Percentiles rank a stretch among this genome's conserved stretches.
phyloP scores from a whole-genome alignment of 352 stramenopile species.

The Pythium angustatum region DNA sequence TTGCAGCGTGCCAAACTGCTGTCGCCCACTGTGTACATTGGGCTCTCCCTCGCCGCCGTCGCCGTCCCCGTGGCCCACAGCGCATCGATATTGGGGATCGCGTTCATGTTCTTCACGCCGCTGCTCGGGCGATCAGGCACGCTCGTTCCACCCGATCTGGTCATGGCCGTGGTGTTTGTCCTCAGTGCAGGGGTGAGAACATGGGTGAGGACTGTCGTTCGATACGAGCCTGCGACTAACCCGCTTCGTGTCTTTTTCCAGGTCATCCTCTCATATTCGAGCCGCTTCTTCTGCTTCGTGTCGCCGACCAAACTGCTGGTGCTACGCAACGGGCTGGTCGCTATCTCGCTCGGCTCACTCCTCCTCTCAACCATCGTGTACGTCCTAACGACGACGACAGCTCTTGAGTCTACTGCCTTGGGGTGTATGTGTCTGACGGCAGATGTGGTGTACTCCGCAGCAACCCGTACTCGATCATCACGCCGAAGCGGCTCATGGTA shows the following conservation, averaged over 20 bases:
- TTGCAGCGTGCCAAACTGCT: slow-evolving; percentile 43
- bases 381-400: too few relatives aligned
- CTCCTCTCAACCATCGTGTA: background rate
- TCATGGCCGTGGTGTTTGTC: slow-evolving; percentile 53
- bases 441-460: too few relatives aligned
- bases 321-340: slow-evolving; percentile 46
- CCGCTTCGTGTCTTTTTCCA: too few relatives aligned
- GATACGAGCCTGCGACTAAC: background rate
- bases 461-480: slow-evolving; percentile 75
- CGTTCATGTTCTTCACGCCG: slow-evolving; percentile 75
- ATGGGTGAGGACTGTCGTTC: too few relatives aligned
- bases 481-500: slow-evolving; percentile 66
- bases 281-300: slow-evolving; percentile 76
- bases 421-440: too few relatives aligned
- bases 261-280: slow-evolving; percentile 47
- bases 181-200: slow-evolving; percentile 49
- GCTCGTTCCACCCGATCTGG: slow-evolving; percentile 53
- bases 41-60: slow-evolving; percentile 48
- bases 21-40: slow-evolving; percentile 47
- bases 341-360: slow-evolving; percentile 35
- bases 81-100: slow-evolving; percentile 51
- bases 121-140: slow-evolving; percentile 66
- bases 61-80: slow-evolving; percentile 65
- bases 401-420: background rate
- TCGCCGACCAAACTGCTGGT: slow-evolving; percentile 36